Conservation (phyloP, 192 early-diverging fungal species). For the Nowakowskiella sp. region DNA sequence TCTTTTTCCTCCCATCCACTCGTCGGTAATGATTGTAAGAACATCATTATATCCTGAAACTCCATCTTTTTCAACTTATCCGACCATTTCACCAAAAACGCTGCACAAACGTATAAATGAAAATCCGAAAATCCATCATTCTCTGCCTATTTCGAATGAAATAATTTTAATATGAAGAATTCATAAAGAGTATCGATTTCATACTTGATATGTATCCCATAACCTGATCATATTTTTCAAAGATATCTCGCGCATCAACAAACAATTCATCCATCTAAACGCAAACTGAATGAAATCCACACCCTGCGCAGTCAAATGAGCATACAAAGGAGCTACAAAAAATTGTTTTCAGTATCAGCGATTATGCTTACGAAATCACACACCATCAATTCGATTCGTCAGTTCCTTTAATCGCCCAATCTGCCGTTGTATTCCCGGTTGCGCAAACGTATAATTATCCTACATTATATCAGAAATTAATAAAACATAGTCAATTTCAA, state of each 20-base stretch:
- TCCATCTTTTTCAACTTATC: slow-evolving; percentile 76
- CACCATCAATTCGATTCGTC: slow-evolving; percentile 84
- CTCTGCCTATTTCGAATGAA: slow-evolving; percentile 60
- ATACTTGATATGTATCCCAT: slow-evolving; percentile 96
- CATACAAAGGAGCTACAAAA: slow-evolving; percentile 58
- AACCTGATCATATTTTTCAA: slow-evolving; percentile 84
- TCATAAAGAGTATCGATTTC: neutral
- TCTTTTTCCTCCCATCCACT: slow-evolving; percentile 81
- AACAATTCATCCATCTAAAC: slow-evolving; percentile 99
- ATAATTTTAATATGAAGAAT: slow-evolving; percentile 5
- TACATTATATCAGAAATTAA: slow-evolving; percentile 11
- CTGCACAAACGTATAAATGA: slow-evolving; percentile 97
- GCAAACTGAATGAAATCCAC: slow-evolving; percentile 99
- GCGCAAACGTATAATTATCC: slow-evolving; percentile 96
- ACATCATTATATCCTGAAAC: slow-evolving; percentile 88
- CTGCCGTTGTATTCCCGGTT: slow-evolving; percentile 93
- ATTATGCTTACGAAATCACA: neutral
- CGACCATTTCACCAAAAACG: slow-evolving; percentile 95
- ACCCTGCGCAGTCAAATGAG: slow-evolving; percentile 77
- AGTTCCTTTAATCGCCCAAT: slow-evolving; percentile 83
- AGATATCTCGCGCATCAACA: slow-evolving; percentile 92
- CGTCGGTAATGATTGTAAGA: slow-evolving; percentile 85
- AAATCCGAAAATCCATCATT: slow-evolving; percentile 89
- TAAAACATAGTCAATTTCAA: slow-evolving; percentile 13
- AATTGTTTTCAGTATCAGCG: slow-evolving; percentile 3